Base-by-base conservation (phyloP, 768 basidiomycete species). In the Pleurotus tuber-regium region DNA sequence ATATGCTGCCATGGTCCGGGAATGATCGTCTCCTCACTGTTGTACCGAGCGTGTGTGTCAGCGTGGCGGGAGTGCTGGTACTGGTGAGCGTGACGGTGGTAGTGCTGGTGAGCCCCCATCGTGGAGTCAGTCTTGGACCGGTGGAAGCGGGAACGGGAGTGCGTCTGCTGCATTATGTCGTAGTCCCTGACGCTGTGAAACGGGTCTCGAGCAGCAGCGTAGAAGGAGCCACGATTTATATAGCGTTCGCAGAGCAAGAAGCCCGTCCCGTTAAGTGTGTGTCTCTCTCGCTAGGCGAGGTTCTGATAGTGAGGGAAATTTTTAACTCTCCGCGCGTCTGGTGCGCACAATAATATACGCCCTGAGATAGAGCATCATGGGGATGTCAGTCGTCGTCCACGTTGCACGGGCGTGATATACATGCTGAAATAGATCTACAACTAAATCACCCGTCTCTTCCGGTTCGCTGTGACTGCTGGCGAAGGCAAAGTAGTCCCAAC, bases 1-100 rank as follows among this genome's bases (percentile, higher is more conserved):
- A 73, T 71, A 30, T 75, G 71, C 50, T 69, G 60, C 73, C 76
- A 75, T 10, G 75, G 58, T 67, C 31, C 41, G 51, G 19, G 61
- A 61, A 5, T 57, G 43, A 28, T 49, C 52, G 49, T 57, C 51
- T 46, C 60, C 48, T 54, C 56, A 54, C 18, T 57, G 19, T 40
- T 52, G 54, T 23, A 47, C 47, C 5, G 57, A 55, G 50, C 60
- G 56, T 51, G 58, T 53, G 38, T 41, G 50, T 14, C 41, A 43
- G 21, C 50, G 54, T 35, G 54, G 43, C 43, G 54, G 48, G 52
- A 49, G 39, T 60, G 55, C 29, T 53, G 57, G 46, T 48, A 48
- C 21, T 48, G 46, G 23, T 33, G 46, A 21, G 46, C 29, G 23
- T 42, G 41, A 16, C 24, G 41, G 2, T 21, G 18, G 38, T 30